Evolutionary conservation across 345 rosid species (phyloP), one percentile per base, ranked within the genome.

Genomic region (Salix udensis): DNA sequence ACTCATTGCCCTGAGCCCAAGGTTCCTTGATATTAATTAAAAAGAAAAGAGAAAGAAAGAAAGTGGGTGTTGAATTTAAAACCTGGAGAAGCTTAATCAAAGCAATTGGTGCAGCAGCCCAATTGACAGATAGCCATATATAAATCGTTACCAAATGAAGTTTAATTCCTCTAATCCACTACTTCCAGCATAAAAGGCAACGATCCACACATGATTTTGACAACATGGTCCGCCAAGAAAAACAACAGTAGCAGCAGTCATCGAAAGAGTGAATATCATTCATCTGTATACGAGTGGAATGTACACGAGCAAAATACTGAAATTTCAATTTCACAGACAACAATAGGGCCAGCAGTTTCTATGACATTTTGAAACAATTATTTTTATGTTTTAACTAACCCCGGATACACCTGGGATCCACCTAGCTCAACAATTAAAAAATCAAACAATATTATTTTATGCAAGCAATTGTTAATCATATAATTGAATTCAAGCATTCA

Each of bases 261-360:
- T 9, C 26, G 3, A 71, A 74, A 23, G 39, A 65, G 73, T 67
- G 66, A 40, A 67, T 6, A 14, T 44, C 30, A 61, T 39, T 18
- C 52, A 37, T 37, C 40, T 37, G 40, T 37, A 37, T 7, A 37
- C 40, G 10, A 37, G 64, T 36, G 65, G 37, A 65, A 31, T 13
- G 61, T 67, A 46, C 48, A 46, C 46, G 12, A 53, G 69, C 36
- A 71, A 55, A 21, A 53, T 53, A 48, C 69, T 69, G 67, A 65
- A 44, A 68, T 37, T 76, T 81, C 82, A 75, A 58, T 68, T 53
- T 75, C 81, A 53, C 7, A 39, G 28, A 46, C 30, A 28, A 34
- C 39, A 30, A 18, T 19, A 1, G 44, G 69, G 67, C 76, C 76
- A 66, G 74, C 81, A 67, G 24, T 26, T 74, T 62, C 64, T 58